Evolutionary conservation across 108 stramenopile genomes (phyloP).

Genomic region (Cyclotella distinguenda): DNA sequence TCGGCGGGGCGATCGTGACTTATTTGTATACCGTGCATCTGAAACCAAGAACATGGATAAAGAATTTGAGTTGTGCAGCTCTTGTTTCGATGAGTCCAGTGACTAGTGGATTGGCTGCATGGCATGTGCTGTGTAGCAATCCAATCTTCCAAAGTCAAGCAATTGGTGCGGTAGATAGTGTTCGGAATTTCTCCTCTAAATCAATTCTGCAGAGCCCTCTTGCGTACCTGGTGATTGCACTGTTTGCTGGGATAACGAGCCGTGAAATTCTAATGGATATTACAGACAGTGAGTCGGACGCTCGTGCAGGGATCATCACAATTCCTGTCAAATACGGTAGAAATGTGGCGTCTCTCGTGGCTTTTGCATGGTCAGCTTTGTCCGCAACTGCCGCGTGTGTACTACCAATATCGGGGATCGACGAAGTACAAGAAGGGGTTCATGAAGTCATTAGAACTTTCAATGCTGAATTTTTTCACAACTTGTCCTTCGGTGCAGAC

Average conservation of each 20-base stretch:
- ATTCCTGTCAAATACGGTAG: slow-evolving; percentile 67
- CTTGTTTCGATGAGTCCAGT: slow-evolving; percentile 65
- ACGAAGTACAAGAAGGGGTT: neutral
- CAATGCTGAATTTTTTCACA: no score
- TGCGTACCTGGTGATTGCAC: slow-evolving; percentile 20
- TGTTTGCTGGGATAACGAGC: slow-evolving; percentile 50
- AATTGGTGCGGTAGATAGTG: neutral
- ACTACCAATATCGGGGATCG: slow-evolving; percentile 14
- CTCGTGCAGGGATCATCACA: slow-evolving; percentile 49
- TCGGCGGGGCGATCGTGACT: slow-evolving; percentile 60
- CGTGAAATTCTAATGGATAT: slow-evolving; percentile 83
- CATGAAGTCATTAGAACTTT: neutral
- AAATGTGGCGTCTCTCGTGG: slow-evolving; percentile 44
- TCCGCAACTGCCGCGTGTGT: slow-evolving; percentile 18
- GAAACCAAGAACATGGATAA: slow-evolving; percentile 75
- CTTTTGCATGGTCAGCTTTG: slow-evolving; percentile 27
- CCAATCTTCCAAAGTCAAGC: neutral
- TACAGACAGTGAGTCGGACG: slow-evolving; percentile 59
- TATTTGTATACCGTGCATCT: slow-evolving; percentile 72
- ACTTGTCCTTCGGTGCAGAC: no score
- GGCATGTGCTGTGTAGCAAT: slow-evolving; percentile 18
- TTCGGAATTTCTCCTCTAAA: neutral
- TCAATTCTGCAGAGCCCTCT: slow-evolving; percentile 21
- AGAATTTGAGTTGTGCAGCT: slow-evolving; percentile 71
- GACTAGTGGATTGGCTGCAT: slow-evolving; percentile 55